These are phyloP conservation scores for Mycena metata DNA, from an alignment of 768 basidiomycete genomes.

Conservation along the genomic window DNA sequence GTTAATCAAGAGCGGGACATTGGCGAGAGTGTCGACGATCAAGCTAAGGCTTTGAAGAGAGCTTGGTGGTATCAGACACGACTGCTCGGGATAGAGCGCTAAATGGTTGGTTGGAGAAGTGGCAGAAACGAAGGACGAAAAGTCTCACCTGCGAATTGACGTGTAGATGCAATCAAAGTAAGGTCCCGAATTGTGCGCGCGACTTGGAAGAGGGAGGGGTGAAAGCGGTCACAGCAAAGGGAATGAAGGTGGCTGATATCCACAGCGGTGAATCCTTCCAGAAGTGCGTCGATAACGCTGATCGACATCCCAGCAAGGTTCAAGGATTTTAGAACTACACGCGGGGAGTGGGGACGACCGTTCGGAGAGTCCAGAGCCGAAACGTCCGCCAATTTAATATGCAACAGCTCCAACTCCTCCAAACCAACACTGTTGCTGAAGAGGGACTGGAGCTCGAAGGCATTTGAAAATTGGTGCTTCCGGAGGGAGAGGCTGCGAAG, in stretches of 20 bases:
- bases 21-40: no score
- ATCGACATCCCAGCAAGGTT: background rate
- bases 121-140: no score
- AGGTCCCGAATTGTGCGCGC: no score
- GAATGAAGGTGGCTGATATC: conserved; percentile 15
- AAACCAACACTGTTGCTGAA: conserved; percentile 3
- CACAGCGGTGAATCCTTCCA: background rate
- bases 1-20: no score
- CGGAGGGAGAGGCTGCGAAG: conserved; percentile 8
- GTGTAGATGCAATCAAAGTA: no score
- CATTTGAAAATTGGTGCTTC: background rate
- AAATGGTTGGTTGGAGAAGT: no score
- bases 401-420: background rate
- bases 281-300: background rate
- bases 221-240: background rate
- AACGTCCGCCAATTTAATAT: background rate
- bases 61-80: no score
- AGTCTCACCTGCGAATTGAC: no score
- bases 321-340: background rate
- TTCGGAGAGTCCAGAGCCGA: background rate
- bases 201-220: no score
- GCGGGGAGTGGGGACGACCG: background rate
- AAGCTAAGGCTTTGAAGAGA: no score
- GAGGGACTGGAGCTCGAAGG: background rate
- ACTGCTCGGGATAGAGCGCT: no score